These are phyloP conservation scores for Gossypioides kirkii DNA, from an alignment of 345 rosid genomes.

Conservation along the genomic window DNA sequence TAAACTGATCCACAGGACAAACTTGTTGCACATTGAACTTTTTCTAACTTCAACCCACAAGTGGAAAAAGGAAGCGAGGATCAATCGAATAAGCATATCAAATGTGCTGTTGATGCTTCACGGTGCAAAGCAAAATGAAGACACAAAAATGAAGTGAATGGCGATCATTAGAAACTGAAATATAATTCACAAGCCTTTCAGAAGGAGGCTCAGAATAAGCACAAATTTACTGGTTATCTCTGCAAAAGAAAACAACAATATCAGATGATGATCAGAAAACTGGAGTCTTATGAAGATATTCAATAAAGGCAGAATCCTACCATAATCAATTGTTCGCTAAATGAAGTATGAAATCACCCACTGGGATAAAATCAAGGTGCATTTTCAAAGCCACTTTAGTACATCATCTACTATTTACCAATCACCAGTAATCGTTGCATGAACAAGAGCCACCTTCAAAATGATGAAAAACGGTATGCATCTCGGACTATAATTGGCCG, in stretches of 20 bases:
- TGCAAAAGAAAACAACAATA: neutral
- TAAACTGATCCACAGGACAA: neutral
- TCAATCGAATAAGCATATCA: neutral
- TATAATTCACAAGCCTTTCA: neutral
- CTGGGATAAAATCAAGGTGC: neutral
- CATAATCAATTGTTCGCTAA: neutral
- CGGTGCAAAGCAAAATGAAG: neutral
- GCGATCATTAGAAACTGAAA: neutral
- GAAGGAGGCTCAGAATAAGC: neutral
- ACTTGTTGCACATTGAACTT: neutral
- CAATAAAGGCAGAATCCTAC: neutral
- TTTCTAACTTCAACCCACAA: neutral
- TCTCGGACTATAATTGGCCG: conserved; percentile 63
- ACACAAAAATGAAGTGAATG: neutral
- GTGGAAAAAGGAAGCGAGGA: neutral
- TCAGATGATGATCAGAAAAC: conserved; percentile 1
- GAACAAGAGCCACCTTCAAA: conserved; percentile 74
- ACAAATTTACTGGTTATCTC: neutral
- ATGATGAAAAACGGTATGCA: conserved; percentile 78
- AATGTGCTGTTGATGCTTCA: neutral
- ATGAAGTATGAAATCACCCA: neutral
- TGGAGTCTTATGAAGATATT: neutral
- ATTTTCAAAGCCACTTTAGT: neutral
- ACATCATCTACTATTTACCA: neutral
- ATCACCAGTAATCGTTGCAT: conserved; percentile 75